Evolutionary conservation across 768 basidiomycete genomes (phyloP).

Genomic region (Phanerodontia chrysosporium): DNA sequence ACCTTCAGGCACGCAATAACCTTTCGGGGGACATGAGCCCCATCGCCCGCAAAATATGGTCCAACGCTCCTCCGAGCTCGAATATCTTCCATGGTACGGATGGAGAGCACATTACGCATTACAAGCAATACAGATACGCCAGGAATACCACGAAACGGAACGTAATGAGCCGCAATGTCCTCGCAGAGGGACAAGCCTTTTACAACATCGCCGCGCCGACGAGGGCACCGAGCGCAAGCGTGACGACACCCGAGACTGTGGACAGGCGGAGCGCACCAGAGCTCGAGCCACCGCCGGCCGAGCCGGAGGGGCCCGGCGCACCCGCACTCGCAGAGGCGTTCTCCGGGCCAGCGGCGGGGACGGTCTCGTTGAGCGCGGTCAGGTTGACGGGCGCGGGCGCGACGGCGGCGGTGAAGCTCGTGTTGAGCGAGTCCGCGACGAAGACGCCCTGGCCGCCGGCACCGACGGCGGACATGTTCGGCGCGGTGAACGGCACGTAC

Average conservation of each 20-base stretch:
- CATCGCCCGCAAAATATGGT: no score
- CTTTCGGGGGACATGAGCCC: no score
- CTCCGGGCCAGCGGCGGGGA: slow-evolving; percentile 12
- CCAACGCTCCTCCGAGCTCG: no score
- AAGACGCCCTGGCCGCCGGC: slow-evolving; percentile 41
- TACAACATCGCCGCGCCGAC: not conserved
- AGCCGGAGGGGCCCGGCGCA: not conserved
- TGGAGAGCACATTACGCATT: no score
- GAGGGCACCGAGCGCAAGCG: not conserved
- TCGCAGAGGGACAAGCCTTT: not conserved
- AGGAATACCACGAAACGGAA: no score
- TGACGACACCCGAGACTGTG: not conserved
- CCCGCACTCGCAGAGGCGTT: not conserved
- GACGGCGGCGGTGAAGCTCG: slow-evolving; percentile 27
- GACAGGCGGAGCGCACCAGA: not conserved
- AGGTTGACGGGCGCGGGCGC: slow-evolving; percentile 40
- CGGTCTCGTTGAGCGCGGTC: slow-evolving; percentile 24
- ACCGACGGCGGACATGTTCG: slow-evolving; percentile 33
- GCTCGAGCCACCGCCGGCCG: not conserved
- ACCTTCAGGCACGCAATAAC: no score
- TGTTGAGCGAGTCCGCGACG: slow-evolving; percentile 31
- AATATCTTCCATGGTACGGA: no score
- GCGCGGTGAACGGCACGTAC: slow-evolving; percentile 44
- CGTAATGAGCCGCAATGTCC: no score
- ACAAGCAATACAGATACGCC: no score